Percentiles rank a stretch among this genome's conserved stretches.
These are phyloP conservation scores for Botryotinia convoluta DNA, from an alignment of 2,329 filamentous ascomycete species.

Conservation along the genomic window DNA sequence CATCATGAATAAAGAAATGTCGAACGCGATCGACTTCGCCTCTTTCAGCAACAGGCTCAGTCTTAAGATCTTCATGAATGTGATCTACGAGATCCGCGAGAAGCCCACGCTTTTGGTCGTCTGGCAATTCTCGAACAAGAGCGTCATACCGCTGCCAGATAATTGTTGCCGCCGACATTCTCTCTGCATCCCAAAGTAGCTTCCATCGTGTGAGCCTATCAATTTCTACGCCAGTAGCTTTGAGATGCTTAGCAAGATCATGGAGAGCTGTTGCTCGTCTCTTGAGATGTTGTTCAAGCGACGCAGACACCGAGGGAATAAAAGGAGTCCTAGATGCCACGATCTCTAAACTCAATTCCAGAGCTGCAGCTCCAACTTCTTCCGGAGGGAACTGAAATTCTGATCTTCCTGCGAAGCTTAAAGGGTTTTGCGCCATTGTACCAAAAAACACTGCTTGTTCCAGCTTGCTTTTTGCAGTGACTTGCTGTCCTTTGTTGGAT, in stretches of 20 bases:
- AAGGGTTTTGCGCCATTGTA: conserved; percentile 74
- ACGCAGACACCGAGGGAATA: conserved; percentile 69
- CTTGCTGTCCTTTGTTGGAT: conserved; percentile 55
- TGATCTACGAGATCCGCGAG: conserved; percentile 72
- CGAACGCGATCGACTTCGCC: conserved; percentile 77
- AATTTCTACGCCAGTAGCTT: conserved; percentile 62
- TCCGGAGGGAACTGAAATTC: conserved; percentile 64
- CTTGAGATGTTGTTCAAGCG: conserved; percentile 77
- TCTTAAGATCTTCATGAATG: conserved; percentile 74
- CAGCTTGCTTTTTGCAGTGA: conserved; percentile 84
- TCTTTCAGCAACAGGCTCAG: conserved; percentile 58
- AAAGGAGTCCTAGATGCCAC: conserved; percentile 73
- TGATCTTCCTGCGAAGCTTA: conserved; percentile 73
- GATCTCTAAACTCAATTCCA: conserved; percentile 78
- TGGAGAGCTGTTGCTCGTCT: conserved; percentile 70
- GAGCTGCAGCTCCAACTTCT: conserved; percentile 73
- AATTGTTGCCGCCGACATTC: conserved; percentile 73
- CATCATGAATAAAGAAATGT: conserved; percentile 81
- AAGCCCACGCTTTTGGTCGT: conserved; percentile 64
- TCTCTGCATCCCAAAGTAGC: conserved; percentile 86
- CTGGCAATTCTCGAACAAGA: conserved; percentile 57
- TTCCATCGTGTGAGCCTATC: conserved; percentile 71
- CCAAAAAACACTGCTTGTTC: conserved; percentile 96
- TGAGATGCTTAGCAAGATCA: conserved; percentile 70
- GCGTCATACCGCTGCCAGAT: conserved; percentile 81